Percentiles rank a stretch among this genome's conserved stretches.
Evolutionary conservation across 768 basidiomycete genomes (phyloP).

Genomic region (Hysterangium stoloniferum): DNA sequence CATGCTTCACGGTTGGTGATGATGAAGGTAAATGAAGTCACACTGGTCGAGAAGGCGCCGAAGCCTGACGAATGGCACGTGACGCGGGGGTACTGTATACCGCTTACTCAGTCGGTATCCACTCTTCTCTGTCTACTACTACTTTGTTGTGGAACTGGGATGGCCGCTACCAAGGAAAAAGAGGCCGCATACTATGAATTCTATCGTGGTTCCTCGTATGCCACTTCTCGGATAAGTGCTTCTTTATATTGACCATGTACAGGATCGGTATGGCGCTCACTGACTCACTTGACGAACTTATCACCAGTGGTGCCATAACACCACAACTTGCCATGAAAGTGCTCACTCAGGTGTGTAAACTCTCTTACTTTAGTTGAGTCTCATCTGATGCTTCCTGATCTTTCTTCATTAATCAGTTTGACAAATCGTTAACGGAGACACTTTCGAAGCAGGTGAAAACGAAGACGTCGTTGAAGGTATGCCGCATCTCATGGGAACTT

Average conservation of each 20-base stretch:
- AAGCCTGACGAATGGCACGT: no score
- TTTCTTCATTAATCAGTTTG: slow-evolving; percentile 55
- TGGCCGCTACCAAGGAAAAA: background rate
- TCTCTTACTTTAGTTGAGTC: background rate
- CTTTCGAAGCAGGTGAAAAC: slow-evolving; percentile 91
- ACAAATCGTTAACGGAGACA: slow-evolving; percentile 89
- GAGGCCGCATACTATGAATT: slow-evolving; percentile 80
- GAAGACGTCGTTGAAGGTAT: slow-evolving; percentile 88
- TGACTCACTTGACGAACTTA: slow-evolving; percentile 97
- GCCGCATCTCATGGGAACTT: slow-evolving; percentile 14
- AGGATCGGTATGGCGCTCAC: slow-evolving; percentile 97
- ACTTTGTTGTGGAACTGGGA: no score
- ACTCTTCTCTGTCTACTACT: no score
- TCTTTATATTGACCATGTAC: slow-evolving; percentile 5
- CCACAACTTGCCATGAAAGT: slow-evolving; percentile 99
- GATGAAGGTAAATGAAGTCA: background rate
- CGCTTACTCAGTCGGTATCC: no score
- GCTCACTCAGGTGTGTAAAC: slow-evolving; percentile 72
- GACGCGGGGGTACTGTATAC: no score
- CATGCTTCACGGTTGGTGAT: background rate
- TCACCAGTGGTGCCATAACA: slow-evolving; percentile 92
- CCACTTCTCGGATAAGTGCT: slow-evolving; percentile 8
- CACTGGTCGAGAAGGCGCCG: background rate
- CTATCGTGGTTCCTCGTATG: slow-evolving; percentile 83
- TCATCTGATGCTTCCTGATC: background rate